Evolutionary conservation across 768 basidiomycete genomes (phyloP).

Genomic region (Collybia sp.): DNA sequence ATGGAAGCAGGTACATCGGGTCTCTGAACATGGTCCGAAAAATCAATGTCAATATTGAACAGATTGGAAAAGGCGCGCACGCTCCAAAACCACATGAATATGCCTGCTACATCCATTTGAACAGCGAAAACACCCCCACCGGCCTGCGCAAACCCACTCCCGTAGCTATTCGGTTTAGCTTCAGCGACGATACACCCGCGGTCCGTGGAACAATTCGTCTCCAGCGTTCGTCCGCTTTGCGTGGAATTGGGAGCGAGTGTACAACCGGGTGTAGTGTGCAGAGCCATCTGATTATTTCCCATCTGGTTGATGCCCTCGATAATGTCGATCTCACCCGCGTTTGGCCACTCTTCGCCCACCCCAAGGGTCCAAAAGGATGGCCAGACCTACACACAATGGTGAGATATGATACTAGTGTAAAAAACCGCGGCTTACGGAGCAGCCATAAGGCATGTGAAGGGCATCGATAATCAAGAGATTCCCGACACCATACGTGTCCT

Average conservation of each 20-base stretch:
- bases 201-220: conserved; percentile 24
- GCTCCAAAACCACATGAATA: conserved; percentile 19
- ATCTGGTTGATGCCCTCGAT: conserved; percentile 57
- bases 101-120: conserved; percentile 55
- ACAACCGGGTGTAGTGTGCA: conserved; percentile 43
- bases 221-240: conserved; percentile 25
- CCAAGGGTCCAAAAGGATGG: conserved; percentile 44
- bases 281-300: conserved; percentile 48
- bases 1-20: conserved; percentile 37
- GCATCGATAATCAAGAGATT: conserved; percentile 38
- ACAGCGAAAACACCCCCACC: conserved; percentile 59
- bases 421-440: conserved; percentile 34
- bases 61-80: conserved; percentile 10
- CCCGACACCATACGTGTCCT: conserved; percentile 33
- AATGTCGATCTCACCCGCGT: conserved; percentile 44
- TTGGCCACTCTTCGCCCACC: conserved; percentile 29
- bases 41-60: background rate
- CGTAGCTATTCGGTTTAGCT: conserved; percentile 40
- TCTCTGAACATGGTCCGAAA: conserved; percentile 22
- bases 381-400: conserved; percentile 30
- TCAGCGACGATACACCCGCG: conserved; percentile 42
- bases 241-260: conserved; percentile 18
- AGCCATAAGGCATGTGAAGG: conserved; percentile 50
- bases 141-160: conserved; percentile 39
- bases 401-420: background rate